phyloP scores from a whole-genome alignment of 2,329 filamentous ascomycete genomes.

The Paraphaeosphaeria minitans region DNA sequence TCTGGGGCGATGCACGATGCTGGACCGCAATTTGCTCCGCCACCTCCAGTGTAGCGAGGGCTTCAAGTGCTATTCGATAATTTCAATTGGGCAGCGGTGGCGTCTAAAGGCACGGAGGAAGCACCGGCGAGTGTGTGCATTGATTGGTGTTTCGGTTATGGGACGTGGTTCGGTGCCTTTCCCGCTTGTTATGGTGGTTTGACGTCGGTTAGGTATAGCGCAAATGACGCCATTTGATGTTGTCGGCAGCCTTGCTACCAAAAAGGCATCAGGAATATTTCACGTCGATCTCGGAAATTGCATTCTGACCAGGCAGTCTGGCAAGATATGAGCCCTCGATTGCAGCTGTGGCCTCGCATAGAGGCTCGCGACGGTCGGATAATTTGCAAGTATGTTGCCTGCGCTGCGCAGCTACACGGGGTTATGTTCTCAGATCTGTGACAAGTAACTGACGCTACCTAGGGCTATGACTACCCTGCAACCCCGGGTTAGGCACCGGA shows the following conservation, averaged over 20 bases:
- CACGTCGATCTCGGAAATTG: background rate
- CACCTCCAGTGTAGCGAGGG: background rate
- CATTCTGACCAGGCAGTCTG: background rate
- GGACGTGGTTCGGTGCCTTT: background rate
- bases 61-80: background rate
- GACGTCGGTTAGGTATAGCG: background rate
- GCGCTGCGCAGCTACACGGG: too few species aligned
- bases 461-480: background rate
- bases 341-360: background rate
- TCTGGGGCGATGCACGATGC: constrained; percentile 19
- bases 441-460: too few species aligned
- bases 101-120: background rate
- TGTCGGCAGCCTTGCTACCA: background rate
- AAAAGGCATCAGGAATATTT: background rate
- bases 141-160: background rate
- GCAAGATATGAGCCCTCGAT: background rate
- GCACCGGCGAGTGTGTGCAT: background rate
- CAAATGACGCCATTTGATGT: background rate
- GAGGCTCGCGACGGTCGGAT: background rate
- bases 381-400: too few species aligned
- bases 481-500: too few species aligned
- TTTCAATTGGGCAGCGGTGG: background rate
- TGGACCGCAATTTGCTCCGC: constrained; percentile 4
- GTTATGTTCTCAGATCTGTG: too few species aligned
- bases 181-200: background rate